Evolutionary conservation across 2,329 filamentous ascomycete genomes (phyloP).

Genomic region (Neonectria neomacrospora): DNA sequence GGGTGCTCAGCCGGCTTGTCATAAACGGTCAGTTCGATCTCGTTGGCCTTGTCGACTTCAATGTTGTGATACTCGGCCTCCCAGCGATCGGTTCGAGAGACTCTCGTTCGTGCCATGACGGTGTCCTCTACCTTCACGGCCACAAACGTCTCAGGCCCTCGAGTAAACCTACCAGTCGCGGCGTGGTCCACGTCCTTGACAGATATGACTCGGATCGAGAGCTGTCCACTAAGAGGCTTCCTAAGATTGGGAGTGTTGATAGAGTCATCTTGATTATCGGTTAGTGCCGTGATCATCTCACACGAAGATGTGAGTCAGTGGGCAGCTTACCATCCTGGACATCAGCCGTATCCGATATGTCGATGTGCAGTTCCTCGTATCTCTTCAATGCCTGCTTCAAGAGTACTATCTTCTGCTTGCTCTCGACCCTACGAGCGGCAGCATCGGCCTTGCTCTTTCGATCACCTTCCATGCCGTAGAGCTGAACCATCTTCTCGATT

Average conservation of each 20-base stretch:
- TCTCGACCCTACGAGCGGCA: slow-evolving; percentile 88
- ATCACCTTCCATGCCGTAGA: slow-evolving; percentile 97
- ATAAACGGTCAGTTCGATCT: slow-evolving; percentile 97
- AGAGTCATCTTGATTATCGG: slow-evolving; percentile 78
- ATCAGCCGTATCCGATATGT: slow-evolving; percentile 79
- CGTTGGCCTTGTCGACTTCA: slow-evolving; percentile 97
- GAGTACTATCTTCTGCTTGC: slow-evolving; percentile 96
- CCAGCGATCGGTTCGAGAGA: slow-evolving; percentile 89
- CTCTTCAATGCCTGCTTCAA: slow-evolving; percentile 95
- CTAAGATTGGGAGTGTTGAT: slow-evolving; percentile 94
- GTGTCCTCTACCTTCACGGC: slow-evolving; percentile 97
- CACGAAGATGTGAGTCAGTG: not conserved
- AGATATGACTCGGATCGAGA: slow-evolving; percentile 85
- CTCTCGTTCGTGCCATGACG: slow-evolving; percentile 86
- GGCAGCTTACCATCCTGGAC: slow-evolving; percentile 77
- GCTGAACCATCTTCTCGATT: slow-evolving; percentile 98
- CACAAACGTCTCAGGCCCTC: slow-evolving; percentile 94
- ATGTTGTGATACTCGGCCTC: slow-evolving; percentile 90
- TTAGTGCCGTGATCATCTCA: slow-evolving; percentile 30
- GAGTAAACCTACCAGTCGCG: slow-evolving; percentile 82
- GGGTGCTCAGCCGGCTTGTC: slow-evolving; percentile 93
- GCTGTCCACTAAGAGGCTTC: slow-evolving; percentile 92
- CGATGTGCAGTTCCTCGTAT: slow-evolving; percentile 97
- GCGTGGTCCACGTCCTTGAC: slow-evolving; percentile 97
- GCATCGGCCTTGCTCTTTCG: slow-evolving; percentile 95